phyloP scores from a whole-genome alignment of 768 basidiomycete species.

The Suillus placidus region DNA sequence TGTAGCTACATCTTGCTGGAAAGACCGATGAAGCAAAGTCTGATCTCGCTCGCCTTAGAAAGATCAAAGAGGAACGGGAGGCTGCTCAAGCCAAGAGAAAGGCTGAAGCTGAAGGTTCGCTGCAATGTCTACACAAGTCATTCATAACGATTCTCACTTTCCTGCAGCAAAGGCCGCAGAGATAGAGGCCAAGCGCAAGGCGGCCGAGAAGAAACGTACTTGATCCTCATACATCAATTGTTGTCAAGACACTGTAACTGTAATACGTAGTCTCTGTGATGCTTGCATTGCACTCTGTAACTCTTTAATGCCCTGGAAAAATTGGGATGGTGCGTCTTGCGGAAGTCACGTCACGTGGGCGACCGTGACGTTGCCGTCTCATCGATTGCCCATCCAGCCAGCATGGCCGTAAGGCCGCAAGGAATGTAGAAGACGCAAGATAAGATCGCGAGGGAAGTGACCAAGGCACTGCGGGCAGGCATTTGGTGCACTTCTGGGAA shows the following conservation, averaged over 20 bases:
- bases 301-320: not conserved
- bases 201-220: slow-evolving; percentile 28
- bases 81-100: slow-evolving; percentile 85
- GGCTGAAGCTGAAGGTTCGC: slow-evolving; percentile 83
- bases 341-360: too few species aligned
- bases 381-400: slow-evolving; percentile 2
- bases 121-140: not conserved
- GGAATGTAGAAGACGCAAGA: slow-evolving; percentile 1
- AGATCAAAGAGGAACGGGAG: slow-evolving; percentile 87
- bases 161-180: slow-evolving; percentile 64
- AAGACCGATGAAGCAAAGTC: slow-evolving; percentile 91
- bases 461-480: not conserved
- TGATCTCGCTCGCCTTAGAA: slow-evolving; percentile 83
- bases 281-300: not conserved
- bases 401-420: not conserved
- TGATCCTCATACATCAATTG: slow-evolving; percentile 28
- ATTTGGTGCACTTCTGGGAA: not conserved
- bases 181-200: slow-evolving; percentile 60
- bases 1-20: slow-evolving; percentile 70
- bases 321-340: too few species aligned
- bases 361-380: too few species aligned
- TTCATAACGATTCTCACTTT: slow-evolving; percentile 7
- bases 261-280: not conserved
- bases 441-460: not conserved
- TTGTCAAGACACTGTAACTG: slow-evolving; percentile 4